phyloP scores from a whole-genome alignment of 345 rosid genomes.

The Mallotus nudiflorus region DNA sequence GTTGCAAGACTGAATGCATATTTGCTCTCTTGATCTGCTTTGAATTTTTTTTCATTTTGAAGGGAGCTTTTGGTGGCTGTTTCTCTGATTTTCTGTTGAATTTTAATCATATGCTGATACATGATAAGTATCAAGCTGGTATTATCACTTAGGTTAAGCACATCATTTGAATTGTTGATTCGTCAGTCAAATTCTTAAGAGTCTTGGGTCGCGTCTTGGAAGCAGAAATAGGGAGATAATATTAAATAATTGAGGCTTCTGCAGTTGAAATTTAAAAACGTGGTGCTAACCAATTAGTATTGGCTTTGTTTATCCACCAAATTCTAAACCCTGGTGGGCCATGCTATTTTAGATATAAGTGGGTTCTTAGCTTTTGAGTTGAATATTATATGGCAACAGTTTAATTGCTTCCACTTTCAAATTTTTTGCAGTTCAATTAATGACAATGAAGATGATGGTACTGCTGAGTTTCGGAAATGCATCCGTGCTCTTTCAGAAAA shows the following conservation, averaged over 20 bases:
- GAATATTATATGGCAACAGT: conserved; percentile 2
- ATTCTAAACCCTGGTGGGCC: background rate
- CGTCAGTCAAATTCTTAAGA: background rate
- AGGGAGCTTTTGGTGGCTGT: background rate
- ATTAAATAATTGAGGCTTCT: background rate
- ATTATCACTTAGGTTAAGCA: background rate
- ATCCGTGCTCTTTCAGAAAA: conserved; percentile 72
- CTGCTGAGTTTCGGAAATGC: conserved; percentile 69
- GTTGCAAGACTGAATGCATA: background rate
- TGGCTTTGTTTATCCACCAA: background rate
- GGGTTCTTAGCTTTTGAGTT: background rate
- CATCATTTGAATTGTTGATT: background rate
- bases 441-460: conserved; percentile 78
- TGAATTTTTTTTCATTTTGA: background rate
- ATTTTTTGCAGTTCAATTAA: conserved; percentile 54
- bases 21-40: background rate
- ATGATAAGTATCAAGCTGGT: background rate
- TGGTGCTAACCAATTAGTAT: background rate
- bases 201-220: background rate
- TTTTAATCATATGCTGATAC: background rate
- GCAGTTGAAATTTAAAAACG: background rate
- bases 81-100: background rate
- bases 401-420: conserved; percentile 22
- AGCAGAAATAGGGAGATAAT: background rate
- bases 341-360: background rate